Evolutionary conservation across 2,329 filamentous ascomycete species (phyloP).

Genomic region (Alternaria incomplexa): DNA sequence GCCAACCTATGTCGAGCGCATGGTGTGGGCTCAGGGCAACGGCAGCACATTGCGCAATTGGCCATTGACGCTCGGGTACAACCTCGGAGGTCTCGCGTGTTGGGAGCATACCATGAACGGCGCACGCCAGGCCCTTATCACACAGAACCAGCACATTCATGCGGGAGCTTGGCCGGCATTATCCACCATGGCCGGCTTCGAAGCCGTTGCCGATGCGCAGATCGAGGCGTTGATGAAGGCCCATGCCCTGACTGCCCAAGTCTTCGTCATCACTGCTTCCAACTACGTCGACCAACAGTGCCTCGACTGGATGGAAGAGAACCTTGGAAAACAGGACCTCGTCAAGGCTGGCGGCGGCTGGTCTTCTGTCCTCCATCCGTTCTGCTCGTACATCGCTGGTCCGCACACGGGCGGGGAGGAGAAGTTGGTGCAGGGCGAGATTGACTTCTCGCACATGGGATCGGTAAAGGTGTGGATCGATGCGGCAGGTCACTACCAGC

Average conservation of each 20-base stretch:
- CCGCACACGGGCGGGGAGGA: slow-evolving; percentile 44
- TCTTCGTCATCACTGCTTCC: slow-evolving; percentile 52
- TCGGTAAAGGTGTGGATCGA: slow-evolving; percentile 49
- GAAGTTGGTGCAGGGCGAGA: slow-evolving; percentile 42
- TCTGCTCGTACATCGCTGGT: slow-evolving; percentile 44
- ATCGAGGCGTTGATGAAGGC: slow-evolving; percentile 57
- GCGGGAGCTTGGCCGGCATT: slow-evolving; percentile 48
- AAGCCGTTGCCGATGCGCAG: slow-evolving; percentile 50
- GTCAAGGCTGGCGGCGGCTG: slow-evolving; percentile 47
- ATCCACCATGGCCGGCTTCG: slow-evolving; percentile 49
- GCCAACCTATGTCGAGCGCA: slow-evolving; percentile 45
- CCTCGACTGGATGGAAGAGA: slow-evolving; percentile 49
- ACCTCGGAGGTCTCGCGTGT: slow-evolving; percentile 45
- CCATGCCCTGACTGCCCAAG: slow-evolving; percentile 54
- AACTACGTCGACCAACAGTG: slow-evolving; percentile 54
- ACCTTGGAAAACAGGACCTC: slow-evolving; percentile 43
- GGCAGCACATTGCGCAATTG: slow-evolving; percentile 42
- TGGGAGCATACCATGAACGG: slow-evolving; percentile 51
- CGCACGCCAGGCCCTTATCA: slow-evolving; percentile 45
- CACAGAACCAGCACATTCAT: slow-evolving; percentile 46
- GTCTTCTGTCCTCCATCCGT: slow-evolving; percentile 45
- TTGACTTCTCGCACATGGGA: slow-evolving; percentile 43
- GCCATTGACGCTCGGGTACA: slow-evolving; percentile 39
- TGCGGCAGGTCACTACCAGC: slow-evolving; percentile 45
- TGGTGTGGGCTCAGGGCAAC: slow-evolving; percentile 46